Evolutionary conservation across 2,329 filamentous ascomycete genomes (phyloP), one percentile per base, ranked within the genome.

Genomic region (Hymenoscyphus albidus): DNA sequence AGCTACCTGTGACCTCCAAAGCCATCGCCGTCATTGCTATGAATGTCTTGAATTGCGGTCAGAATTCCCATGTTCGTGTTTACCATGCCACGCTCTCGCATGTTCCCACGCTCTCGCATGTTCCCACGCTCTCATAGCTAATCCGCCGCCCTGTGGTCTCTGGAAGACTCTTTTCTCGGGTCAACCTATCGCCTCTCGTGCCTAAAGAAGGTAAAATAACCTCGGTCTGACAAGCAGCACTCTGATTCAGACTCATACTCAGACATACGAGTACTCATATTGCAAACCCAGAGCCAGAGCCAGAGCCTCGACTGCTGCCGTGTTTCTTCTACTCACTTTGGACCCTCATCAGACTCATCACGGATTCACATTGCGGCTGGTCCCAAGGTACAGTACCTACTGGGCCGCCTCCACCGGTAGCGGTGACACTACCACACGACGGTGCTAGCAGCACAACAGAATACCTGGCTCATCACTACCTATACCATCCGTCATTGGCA

Each of bases 221-320:
- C 32, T 39, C 38, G 27, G 56, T 39, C 56, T 58, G 56, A 58
- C 56, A 22, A 58, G 56, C 32, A 40, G 31, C 32, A 38, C 32
- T 51, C 48, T 22, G 48, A 51, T 22, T 51, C 10, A 51, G 6
- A 51, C 44, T 6, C 32, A 22, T 5, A 22, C 44, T 51, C 42
- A 44, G 32, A 35, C 32, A 35, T 35, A 35, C 32, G 5, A 9
- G 7, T 35, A 5, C 32, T 35, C 32, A 5, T 18, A 51, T 51
- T 51, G 22, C 22, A 22, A 22, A 22, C 22, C 48, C 48, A 51
- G 48, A 51, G 22, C n/a, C 18, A 22, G 44, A 48, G 12, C 18
- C 42, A 48, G 42, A 48, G 9, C 42, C 18, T 22, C 22, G 16
- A n/a, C 22, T 44, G 22, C 48, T 51, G 18, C 48, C 2, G 48